Base-by-base conservation (phyloP, 116 monocot genomes). In the Phalaenopsis hybrid region DNA sequence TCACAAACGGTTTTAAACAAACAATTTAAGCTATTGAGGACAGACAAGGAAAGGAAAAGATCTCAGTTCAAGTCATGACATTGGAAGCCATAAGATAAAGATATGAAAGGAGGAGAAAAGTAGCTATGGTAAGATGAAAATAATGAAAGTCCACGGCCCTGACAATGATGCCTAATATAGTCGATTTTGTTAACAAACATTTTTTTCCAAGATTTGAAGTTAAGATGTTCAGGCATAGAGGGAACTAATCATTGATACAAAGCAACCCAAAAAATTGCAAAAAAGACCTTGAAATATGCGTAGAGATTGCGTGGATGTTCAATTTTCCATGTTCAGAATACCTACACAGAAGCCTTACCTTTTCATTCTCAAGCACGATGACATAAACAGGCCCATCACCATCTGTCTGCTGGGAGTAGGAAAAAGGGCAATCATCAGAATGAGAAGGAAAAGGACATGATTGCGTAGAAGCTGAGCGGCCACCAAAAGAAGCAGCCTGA, bases 321-420 rank as follows among this genome's bases (percentile, higher is more conserved):
- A 41, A 41, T 41, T 41, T 41, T 41, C 41, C 41, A 41, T 0
- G 41, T 2, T 41, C 11, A 45, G 67, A 78, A 78, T 3, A 4
- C 44, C 2, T 69, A 69, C 12, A 77, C 5, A 51, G 49, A 34
- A 78, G 15, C 46, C 81, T 23, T n/a, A 98, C 98, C 94, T 93
- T 97, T n/a, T 97, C 93, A 85, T 94, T 91, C 81, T 94, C 97
- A 31, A 97, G 82, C 41, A 92, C 57, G 51, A 93, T 90, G 75
- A 97, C 80, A 82, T 87, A 94, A 31, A 94, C 76, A 23, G 97
- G 97, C 10, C 94, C 97, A 34, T 81, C 77, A 50, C 90, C 58
- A 50, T 84, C 82, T 51, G 82, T 75, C 8, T 20, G 75, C 44
- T 75, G 46, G 6, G 55, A 67, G 78, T 79, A 89, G 6, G 82